Conservation (phyloP, 78 protist species). For the Dictyostelium purpureum region DNA sequence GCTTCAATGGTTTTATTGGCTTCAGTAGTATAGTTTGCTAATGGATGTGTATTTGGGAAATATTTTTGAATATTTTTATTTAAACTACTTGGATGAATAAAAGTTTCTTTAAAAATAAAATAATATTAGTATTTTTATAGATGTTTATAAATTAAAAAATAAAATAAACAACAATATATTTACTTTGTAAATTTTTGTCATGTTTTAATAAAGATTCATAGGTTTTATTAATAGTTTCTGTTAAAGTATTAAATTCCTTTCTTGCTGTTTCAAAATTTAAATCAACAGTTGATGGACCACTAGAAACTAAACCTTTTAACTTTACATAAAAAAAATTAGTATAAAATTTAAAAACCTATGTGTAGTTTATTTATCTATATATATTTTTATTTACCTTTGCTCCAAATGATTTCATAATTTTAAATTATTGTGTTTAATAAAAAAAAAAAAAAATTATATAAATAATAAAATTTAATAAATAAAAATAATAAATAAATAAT, state of each 20-base stretch:
- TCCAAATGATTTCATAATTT: conserved; percentile 18
- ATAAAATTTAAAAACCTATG: not conserved
- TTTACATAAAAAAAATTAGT: not conserved
- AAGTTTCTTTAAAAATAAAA: conserved; percentile 13
- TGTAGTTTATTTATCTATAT: not conserved
- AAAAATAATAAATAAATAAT: no score
- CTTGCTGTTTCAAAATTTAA: conserved; percentile 28
- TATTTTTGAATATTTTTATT: conserved; percentile 28
- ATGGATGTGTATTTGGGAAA: conserved; percentile 33
- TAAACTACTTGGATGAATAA: conserved; percentile 63
- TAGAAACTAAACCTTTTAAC: not conserved
- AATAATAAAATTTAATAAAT: no score
- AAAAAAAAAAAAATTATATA: no score
- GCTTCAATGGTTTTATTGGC: conserved; percentile 11
- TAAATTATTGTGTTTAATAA: no score
- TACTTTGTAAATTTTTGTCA: conserved; percentile 71
- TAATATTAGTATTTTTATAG: not conserved
- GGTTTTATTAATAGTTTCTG: conserved; percentile 14
- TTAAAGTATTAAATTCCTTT: conserved; percentile 14
- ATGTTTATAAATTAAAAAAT: not conserved
- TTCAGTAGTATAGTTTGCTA: not conserved
- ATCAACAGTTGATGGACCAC: conserved; percentile 35
- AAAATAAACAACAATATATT: not conserved
- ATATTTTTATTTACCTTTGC: conserved; percentile 1
- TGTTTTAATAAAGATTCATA: conserved; percentile 32